phyloP scores from a whole-genome alignment of 2,329 filamentous ascomycete species.

The Xylaria sp. region DNA sequence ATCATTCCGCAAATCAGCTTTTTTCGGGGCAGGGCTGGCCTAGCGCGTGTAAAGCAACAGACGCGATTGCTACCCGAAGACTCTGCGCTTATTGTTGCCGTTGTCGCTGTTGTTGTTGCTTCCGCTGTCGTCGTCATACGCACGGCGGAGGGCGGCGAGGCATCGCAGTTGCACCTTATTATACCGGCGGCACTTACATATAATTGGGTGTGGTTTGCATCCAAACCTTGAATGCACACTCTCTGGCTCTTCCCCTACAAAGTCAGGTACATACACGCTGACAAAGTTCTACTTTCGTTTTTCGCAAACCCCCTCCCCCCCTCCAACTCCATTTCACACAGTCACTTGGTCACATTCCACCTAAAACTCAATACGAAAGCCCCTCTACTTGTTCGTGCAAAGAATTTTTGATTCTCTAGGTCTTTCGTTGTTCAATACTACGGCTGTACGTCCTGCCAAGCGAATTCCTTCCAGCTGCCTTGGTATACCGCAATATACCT shows the following conservation, averaged over 20 bases:
- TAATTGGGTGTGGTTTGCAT: constrained; percentile 45
- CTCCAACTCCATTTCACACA: constrained; percentile 32
- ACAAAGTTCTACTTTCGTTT: constrained; percentile 36
- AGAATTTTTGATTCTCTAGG: constrained; percentile 8
- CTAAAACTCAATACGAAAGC: constrained; percentile 32
- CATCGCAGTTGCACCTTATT: constrained; percentile 42
- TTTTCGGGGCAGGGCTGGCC: constrained; percentile 42
- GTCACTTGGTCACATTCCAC: constrained; percentile 37
- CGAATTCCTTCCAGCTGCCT: constrained; percentile 36
- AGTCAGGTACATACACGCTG: constrained; percentile 38
- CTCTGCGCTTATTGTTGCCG: constrained; percentile 37
- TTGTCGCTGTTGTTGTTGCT: background rate
- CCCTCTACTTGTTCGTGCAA: constrained; percentile 2
- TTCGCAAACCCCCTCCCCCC: constrained; percentile 35
- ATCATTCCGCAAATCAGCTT: constrained; percentile 38
- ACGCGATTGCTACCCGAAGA: constrained; percentile 46
- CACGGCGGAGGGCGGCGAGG: constrained; percentile 38
- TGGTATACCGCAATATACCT: constrained; percentile 32
- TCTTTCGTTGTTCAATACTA: constrained; percentile 1
- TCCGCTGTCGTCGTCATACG: constrained; percentile 20
- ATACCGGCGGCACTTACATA: constrained; percentile 31
- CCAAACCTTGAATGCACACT: constrained; percentile 41
- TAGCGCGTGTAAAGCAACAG: constrained; percentile 33
- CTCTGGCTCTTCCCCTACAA: constrained; percentile 41
- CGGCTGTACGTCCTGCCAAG: constrained; percentile 37